Base-by-base conservation (phyloP, 108 stramenopile genomes). In the Skeletonema marinoi region DNA sequence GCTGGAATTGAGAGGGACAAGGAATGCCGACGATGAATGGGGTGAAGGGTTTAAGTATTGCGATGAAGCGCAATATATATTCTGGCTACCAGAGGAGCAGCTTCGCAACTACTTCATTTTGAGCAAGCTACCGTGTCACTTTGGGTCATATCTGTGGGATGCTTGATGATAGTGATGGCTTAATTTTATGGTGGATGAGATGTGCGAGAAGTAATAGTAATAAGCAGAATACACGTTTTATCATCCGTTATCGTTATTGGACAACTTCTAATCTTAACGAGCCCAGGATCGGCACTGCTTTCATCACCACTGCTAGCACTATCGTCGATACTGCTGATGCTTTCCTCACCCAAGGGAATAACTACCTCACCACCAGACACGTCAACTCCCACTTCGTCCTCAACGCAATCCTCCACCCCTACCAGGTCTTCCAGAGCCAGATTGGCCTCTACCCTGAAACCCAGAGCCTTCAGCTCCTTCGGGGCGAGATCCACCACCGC, bases 101-200 rank as follows among this genome's bases (percentile, higher is more conserved):
- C 44, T 5, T n/a, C 44, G 44, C 44, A 56, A 56, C 25, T 25
- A 29, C 25, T 56, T 56, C 54, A 56, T 56, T 56, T 56, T 56
- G 54, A 56, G 21, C 9, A 56, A 56, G 54, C 54, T 56, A 1
- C 10, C 54, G 54, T 56, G 54, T 56, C 54, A 56, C 25, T 56
- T 56, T 56, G 54, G 54, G 29, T 56, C 54, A 56, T 56, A 56
- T 56, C 21, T 56, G 1, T 56, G 54, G 54, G 54, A 56, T 56
- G 25, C 25, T 56, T 56, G 54, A 56, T 25, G 38, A 9, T 41
- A 41, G 39, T 41, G 11, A 12, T 41, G 39, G 39, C 12, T 41
- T 12, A 41, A 41, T 35, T 35, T 1, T 35, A 6, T 35, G 6
- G 1, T 35, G 4, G 4, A 6, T 35, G 33, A n/a, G n/a, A 35